Conservation (phyloP, 2,329 filamentous ascomycete genomes). For the Xylariaceae sp. region DNA sequence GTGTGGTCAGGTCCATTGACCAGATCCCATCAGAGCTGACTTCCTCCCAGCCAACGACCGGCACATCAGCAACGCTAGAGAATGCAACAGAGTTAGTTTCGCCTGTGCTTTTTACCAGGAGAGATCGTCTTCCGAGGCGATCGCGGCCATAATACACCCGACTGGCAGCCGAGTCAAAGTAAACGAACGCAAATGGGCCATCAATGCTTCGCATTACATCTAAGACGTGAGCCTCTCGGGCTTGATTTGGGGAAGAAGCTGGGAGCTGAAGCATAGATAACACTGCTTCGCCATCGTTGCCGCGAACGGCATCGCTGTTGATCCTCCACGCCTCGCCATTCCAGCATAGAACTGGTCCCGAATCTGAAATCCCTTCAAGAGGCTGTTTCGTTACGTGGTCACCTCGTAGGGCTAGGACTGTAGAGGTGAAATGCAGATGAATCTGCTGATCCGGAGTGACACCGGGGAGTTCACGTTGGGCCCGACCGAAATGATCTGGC, state of each 20-base stretch:
- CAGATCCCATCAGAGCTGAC: constrained; percentile 86
- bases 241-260: constrained; percentile 33
- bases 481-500: constrained; percentile 62
- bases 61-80: constrained; percentile 71
- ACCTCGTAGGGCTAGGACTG: constrained; percentile 89
- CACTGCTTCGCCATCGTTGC: constrained; percentile 79
- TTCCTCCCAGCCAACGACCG: constrained; percentile 68
- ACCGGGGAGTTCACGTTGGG: constrained; percentile 38
- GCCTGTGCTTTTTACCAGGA: constrained; percentile 65
- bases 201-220: constrained; percentile 65
- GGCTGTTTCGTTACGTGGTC: constrained; percentile 75
- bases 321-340: constrained; percentile 96
- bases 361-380: constrained; percentile 57
- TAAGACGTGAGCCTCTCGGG: constrained; percentile 48
- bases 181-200: constrained; percentile 91
- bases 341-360: constrained; percentile 82
- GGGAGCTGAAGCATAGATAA: constrained; percentile 54
- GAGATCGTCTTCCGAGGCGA: constrained; percentile 82
- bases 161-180: constrained; percentile 67
- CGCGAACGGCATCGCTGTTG: constrained; percentile 59
- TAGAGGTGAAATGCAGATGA: constrained; percentile 70
- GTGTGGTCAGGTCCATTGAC: constrained; percentile 60
- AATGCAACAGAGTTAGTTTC: constrained; percentile 58
- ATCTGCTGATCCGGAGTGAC: constrained; percentile 32
- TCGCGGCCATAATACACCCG: constrained; percentile 85